phyloP scores from a whole-genome alignment of 352 stramenopile genomes.

The Phytopythium mirpurense region DNA sequence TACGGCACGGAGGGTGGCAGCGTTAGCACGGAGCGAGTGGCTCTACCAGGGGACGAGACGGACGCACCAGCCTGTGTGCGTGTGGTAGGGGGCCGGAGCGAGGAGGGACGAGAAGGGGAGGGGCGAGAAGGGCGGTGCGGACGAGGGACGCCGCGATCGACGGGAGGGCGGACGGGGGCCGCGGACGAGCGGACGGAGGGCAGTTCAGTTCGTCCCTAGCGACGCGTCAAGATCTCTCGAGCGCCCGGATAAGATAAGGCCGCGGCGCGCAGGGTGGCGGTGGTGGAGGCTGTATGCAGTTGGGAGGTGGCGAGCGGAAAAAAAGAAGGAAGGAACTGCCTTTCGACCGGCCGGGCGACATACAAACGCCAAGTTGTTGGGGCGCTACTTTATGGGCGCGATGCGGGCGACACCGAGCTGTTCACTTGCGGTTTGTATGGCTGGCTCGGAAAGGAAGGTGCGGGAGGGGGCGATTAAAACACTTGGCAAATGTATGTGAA shows the following conservation, averaged over 20 bases:
- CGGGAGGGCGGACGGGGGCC: neutral
- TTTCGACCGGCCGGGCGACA: neutral
- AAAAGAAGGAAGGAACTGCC: slow-evolving; percentile 2
- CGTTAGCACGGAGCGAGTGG: too few species aligned
- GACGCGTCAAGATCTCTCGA: neutral
- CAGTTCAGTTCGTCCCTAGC: neutral
- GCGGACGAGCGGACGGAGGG: too few species aligned
- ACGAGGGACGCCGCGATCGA: neutral
- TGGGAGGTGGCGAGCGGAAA: neutral
- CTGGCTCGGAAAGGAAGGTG: slow-evolving; percentile 1
- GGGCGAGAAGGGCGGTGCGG: neutral
- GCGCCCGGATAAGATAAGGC: neutral
- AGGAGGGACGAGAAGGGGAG: too few species aligned
- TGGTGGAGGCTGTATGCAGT: too few species aligned
- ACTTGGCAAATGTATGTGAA: neutral
- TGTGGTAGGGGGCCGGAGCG: neutral
- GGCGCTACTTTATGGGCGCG: too few species aligned
- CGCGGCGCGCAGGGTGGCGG: too few species aligned
- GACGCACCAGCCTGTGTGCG: neutral
- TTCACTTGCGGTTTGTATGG: slow-evolving; percentile 3
- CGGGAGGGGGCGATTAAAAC: neutral
- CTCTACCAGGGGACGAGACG: too few species aligned
- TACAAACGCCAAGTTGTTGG: slow-evolving; percentile 4
- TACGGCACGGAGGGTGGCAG: too few species aligned
- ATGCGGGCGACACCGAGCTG: too few species aligned